Percentiles rank a stretch among this genome's conserved stretches.
Conservation (phyloP, 2,329 filamentous ascomycete genomes). For the Beauveria sp. region DNA sequence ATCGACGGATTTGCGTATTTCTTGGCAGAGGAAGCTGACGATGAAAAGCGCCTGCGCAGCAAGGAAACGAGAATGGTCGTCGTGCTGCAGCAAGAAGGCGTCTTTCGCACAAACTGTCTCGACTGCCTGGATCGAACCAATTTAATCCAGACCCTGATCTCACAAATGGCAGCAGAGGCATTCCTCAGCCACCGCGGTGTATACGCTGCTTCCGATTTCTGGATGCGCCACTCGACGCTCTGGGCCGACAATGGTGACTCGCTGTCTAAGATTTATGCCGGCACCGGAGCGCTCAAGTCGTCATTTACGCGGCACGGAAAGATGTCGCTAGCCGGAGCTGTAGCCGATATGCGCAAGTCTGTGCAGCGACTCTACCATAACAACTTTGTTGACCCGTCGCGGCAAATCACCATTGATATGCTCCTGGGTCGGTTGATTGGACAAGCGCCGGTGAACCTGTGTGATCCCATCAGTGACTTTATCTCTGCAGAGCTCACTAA, state of each 20-base stretch:
- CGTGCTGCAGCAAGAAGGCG: constrained; percentile 85
- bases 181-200: constrained; percentile 71
- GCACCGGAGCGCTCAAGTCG: constrained; percentile 89
- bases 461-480: constrained; percentile 90
- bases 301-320: constrained; percentile 92
- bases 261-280: constrained; percentile 90
- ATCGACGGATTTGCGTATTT: constrained; percentile 91
- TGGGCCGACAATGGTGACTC: constrained; percentile 98
- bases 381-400: constrained; percentile 88
- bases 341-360: constrained; percentile 93
- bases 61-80: constrained; percentile 47
- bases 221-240: constrained; percentile 82
- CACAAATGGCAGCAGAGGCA: constrained; percentile 81
- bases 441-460: constrained; percentile 76
- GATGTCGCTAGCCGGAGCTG: constrained; percentile 86
- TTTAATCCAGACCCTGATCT: constrained; percentile 90
- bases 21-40: constrained; percentile 64
- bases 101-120: constrained; percentile 91
- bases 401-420: constrained; percentile 92
- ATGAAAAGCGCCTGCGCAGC: constrained; percentile 34
- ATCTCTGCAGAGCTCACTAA: constrained; percentile 70
- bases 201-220: constrained; percentile 70
- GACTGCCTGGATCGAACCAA: constrained; percentile 96
- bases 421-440: constrained; percentile 78
- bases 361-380: constrained; percentile 94